Evolutionary conservation across 768 basidiomycete genomes (phyloP).

Genomic region (Pulveroboletus sp.): DNA sequence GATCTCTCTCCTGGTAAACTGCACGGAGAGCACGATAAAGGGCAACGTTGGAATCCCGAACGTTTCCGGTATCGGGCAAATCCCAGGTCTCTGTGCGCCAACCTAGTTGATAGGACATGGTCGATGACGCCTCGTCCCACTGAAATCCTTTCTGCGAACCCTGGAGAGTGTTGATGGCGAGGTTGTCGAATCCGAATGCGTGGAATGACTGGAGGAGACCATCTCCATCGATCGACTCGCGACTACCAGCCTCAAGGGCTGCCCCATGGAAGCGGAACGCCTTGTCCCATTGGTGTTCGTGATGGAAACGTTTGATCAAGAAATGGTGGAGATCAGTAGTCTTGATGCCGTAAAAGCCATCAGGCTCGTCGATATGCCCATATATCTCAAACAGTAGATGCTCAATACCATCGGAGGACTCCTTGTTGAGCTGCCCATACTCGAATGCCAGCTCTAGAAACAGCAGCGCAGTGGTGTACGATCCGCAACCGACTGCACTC

Average conservation of each 20-base stretch:
- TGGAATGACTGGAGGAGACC: constrained; percentile 80
- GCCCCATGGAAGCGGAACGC: constrained; percentile 91
- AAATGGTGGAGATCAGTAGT: constrained; percentile 73
- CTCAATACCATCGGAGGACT: constrained; percentile 41
- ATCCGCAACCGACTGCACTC: constrained; percentile 71
- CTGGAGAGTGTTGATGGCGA: constrained; percentile 71
- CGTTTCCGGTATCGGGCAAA: constrained; percentile 57
- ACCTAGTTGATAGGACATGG: constrained; percentile 72
- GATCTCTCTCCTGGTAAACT: constrained; percentile 73
- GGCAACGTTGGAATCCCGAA: constrained; percentile 46
- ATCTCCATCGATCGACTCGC: constrained; percentile 41
- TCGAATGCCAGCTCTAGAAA: constrained; percentile 81
- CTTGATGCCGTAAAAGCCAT: constrained; percentile 94
- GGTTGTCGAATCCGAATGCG: constrained; percentile 82
- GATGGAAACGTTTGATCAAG: constrained; percentile 81
- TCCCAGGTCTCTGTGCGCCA: constrained; percentile 98
- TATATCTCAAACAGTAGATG: constrained; percentile 88
- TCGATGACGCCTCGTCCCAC: constrained; percentile 31
- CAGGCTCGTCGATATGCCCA: constrained; percentile 92
- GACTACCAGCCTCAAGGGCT: constrained; percentile 57
- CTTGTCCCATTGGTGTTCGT: constrained; percentile 90
- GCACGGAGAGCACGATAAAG: constrained; percentile 80
- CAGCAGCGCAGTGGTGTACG: constrained; percentile 85
- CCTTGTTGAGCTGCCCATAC: constrained; percentile 29
- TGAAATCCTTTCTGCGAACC: constrained; percentile 33